phyloP scores from a whole-genome alignment of 2,329 filamentous ascomycete genomes.

The Xylariaceae sp. region DNA sequence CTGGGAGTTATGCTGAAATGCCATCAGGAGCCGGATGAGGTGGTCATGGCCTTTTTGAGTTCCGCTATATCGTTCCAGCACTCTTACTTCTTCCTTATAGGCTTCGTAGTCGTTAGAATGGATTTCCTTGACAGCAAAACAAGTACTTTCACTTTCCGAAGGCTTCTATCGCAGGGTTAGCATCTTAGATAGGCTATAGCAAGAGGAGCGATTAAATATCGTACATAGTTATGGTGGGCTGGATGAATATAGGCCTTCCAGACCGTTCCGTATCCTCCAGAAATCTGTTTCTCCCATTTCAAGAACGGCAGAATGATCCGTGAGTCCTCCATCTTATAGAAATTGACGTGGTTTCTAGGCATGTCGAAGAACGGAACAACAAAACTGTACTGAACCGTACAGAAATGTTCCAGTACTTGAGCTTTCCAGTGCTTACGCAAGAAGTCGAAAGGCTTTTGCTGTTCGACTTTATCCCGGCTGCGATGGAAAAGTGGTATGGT shows the following conservation, averaged over 20 bases:
- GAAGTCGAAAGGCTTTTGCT: neutral
- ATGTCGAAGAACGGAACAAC: slow-evolving; percentile 20
- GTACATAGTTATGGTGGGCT: slow-evolving; percentile 18
- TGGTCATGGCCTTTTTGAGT: slow-evolving; percentile 15
- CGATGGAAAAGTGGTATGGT: neutral
- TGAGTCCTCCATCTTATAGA: slow-evolving; percentile 12
- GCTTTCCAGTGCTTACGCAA: neutral
- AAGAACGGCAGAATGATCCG: neutral
- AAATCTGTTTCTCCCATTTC: neutral
- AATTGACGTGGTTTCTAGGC: neutral
- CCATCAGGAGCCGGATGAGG: slow-evolving; percentile 22
- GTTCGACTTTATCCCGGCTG: neutral
- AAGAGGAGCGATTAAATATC: neutral
- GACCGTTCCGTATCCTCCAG: slow-evolving; percentile 21
- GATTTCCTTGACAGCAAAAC: slow-evolving; percentile 27
- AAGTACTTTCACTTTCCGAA: neutral
- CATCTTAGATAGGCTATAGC: neutral
- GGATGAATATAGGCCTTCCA: slow-evolving; percentile 23
- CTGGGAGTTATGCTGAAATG: slow-evolving; percentile 17
- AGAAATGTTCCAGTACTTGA: neutral
- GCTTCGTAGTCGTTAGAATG: slow-evolving; percentile 6
- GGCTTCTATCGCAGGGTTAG: neutral
- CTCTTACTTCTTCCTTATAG: slow-evolving; percentile 19
- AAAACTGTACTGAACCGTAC: slow-evolving; percentile 12
- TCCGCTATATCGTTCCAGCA: slow-evolving; percentile 18